A percentile compares a stretch with the other conserved stretches of the same genome.
Conservation (phyloP, 345 rosid species). For the Zanthoxylum bungeanum region DNA sequence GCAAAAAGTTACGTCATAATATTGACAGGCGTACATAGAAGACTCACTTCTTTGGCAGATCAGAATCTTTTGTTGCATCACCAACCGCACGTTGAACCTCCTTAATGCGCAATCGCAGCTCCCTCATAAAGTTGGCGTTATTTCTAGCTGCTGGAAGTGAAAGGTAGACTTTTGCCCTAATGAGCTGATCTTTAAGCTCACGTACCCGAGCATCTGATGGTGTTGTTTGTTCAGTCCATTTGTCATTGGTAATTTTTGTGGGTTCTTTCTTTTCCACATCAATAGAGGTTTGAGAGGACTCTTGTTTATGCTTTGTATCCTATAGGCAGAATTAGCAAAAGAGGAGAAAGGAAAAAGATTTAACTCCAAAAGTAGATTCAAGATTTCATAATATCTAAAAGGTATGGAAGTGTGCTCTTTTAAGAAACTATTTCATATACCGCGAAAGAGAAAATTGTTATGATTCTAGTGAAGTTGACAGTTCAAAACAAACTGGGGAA, state of each 20-base stretch:
- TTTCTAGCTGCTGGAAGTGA: conserved; percentile 74
- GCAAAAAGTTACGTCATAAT: background rate
- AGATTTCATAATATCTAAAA: background rate
- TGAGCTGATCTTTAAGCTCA: conserved; percentile 88
- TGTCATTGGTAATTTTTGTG: conserved; percentile 26
- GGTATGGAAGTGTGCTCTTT: background rate
- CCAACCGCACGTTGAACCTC: conserved; percentile 75
- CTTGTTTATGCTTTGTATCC: conserved; percentile 31
- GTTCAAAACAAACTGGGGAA: background rate
- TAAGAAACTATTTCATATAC: background rate
- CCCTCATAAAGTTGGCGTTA: conserved; percentile 68
- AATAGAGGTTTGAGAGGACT: conserved; percentile 28
- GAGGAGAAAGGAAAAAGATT: background rate
- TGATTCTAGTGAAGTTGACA: background rate
- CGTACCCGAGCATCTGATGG: conserved; percentile 62
- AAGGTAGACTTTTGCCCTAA: conserved; percentile 84
- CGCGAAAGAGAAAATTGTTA: background rate
- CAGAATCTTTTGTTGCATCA: conserved; percentile 76
- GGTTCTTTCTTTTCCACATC: conserved; percentile 32
- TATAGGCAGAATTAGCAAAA: conserved; percentile 15
- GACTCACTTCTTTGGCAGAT: conserved; percentile 72
- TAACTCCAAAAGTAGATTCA: background rate
- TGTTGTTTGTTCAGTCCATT: conserved; percentile 32
- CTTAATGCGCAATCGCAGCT: conserved; percentile 78
- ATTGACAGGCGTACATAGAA: conserved; percentile 3